These are phyloP conservation scores for Curvularia verruculosa DNA, from an alignment of 2,329 filamentous ascomycete genomes.

Conservation along the genomic window DNA sequence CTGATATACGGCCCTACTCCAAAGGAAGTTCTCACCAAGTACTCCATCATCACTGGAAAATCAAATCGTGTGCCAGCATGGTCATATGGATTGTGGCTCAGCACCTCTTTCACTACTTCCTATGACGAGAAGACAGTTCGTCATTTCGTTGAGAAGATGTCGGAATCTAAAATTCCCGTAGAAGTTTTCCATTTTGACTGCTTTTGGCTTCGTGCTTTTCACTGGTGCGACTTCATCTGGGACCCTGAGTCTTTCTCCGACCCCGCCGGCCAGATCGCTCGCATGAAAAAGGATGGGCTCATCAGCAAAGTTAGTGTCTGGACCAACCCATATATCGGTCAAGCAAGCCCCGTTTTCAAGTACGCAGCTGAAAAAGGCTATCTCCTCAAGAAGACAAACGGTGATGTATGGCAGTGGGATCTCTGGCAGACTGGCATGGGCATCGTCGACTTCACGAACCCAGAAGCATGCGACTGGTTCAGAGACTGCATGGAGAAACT, in stretches of 20 bases:
- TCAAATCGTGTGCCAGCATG: slow-evolving; percentile 70
- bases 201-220: slow-evolving; percentile 78
- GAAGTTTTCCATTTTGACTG: slow-evolving; percentile 79
- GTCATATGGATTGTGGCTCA: slow-evolving; percentile 79
- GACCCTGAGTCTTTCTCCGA: slow-evolving; percentile 72
- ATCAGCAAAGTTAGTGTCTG: slow-evolving; percentile 70
- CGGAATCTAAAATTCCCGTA: slow-evolving; percentile 66
- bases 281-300: slow-evolving; percentile 67
- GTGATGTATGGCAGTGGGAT: slow-evolving; percentile 77
- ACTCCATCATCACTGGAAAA: slow-evolving; percentile 70
- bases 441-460: slow-evolving; percentile 76
- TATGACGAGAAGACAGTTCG: slow-evolving; percentile 74
- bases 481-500: slow-evolving; percentile 65
- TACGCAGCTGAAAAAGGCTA: slow-evolving; percentile 70
- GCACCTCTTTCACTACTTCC: slow-evolving; percentile 75
- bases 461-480: slow-evolving; percentile 70
- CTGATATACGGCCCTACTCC: slow-evolving; percentile 74
- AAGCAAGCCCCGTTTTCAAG: slow-evolving; percentile 70
- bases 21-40: slow-evolving; percentile 72
- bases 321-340: slow-evolving; percentile 77
- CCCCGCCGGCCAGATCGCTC: slow-evolving; percentile 66
- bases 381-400: slow-evolving; percentile 70
- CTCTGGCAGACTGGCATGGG: slow-evolving; percentile 80
- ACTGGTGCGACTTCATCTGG: slow-evolving; percentile 78
- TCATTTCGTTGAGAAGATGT: slow-evolving; percentile 72